Percentiles rank a stretch among this genome's conserved stretches.
These are phyloP conservation scores for Crataegus laevigata DNA, from an alignment of 306 rosid genomes.

Conservation along the genomic window DNA sequence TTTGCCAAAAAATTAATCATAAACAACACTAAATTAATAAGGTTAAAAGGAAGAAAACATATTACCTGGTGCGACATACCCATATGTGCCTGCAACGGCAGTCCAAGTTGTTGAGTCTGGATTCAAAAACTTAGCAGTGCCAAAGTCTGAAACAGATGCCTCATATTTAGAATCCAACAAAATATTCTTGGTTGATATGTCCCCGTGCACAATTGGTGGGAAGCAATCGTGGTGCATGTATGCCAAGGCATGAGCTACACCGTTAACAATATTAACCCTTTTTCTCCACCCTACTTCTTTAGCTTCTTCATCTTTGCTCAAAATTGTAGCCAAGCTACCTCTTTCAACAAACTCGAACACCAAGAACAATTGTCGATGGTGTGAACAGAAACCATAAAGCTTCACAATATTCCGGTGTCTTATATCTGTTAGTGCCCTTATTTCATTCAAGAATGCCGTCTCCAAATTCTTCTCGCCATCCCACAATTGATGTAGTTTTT, in stretches of 20 bases:
- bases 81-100: constrained; percentile 10
- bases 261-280: constrained; percentile 4
- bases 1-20: background rate
- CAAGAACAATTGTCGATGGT: background rate
- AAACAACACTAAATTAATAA: no score
- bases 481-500: background rate
- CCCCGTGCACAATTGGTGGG: constrained; percentile 9
- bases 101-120: constrained; percentile 15
- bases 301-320: constrained; percentile 1
- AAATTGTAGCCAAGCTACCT: background rate
- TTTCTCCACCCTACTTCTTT: constrained; percentile 1
- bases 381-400: constrained; percentile 5
- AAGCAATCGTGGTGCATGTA: constrained; percentile 18
- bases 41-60: background rate
- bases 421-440: background rate
- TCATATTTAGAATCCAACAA: background rate
- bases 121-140: constrained; percentile 11
- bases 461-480: background rate
- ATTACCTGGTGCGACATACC: constrained; percentile 15
- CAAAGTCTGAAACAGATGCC: constrained; percentile 7
- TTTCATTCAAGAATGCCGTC: background rate
- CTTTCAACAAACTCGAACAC: constrained; percentile 12
- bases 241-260: constrained; percentile 8
- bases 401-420: constrained; percentile 15
- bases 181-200: constrained; percentile 16